Conservation (phyloP, 768 basidiomycete species). For the Tephrocybe sp. region DNA sequence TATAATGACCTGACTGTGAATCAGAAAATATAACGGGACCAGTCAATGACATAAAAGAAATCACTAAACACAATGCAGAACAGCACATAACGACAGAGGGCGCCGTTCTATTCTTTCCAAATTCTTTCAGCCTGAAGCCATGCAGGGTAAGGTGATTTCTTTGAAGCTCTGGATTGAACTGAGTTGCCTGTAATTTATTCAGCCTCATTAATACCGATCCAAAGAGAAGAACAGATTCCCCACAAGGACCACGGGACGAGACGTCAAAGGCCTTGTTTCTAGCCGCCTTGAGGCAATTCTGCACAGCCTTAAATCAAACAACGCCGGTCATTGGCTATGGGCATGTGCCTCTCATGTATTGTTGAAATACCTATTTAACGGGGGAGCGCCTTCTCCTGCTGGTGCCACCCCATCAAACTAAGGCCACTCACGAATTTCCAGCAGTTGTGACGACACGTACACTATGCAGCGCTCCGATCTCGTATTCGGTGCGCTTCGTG, state of each 20-base stretch:
- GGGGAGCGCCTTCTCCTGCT: background rate
- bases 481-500: background rate
- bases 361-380: background rate
- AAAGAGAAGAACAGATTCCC: background rate
- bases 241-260: background rate
- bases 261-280: background rate
- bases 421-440: background rate
- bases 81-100: too few species aligned
- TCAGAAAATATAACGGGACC: too few species aligned
- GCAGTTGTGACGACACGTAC: too few species aligned
- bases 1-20: too few species aligned
- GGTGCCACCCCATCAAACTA: background rate
- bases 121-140: too few species aligned
- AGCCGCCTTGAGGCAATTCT: background rate
- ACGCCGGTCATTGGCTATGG: background rate
- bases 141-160: too few species aligned
- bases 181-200: background rate
- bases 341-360: background rate
- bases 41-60: too few species aligned
- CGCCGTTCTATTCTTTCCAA: too few species aligned
- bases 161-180: background rate
- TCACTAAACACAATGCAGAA: too few species aligned
- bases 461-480: slow-evolving; percentile 6
- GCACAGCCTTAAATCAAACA: slow-evolving; percentile 3
- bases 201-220: background rate